A percentile compares a stretch with the other conserved stretches of the same genome.
These are phyloP conservation scores for Diplotaxis tenuifolia DNA, from an alignment of 345 rosid species.

Conservation along the genomic window DNA sequence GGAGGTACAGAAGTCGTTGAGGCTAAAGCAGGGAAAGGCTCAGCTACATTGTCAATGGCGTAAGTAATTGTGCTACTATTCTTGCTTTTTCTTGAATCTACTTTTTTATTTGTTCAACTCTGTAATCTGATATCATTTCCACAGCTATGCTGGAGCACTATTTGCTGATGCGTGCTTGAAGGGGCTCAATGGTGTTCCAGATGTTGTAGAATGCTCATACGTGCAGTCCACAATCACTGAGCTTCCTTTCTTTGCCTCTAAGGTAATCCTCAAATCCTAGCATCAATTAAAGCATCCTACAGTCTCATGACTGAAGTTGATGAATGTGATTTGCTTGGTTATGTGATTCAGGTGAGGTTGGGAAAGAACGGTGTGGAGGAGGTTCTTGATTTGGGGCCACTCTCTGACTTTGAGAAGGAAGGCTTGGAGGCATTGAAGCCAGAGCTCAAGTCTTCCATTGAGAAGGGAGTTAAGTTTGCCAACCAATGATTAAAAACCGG, in stretches of 20 bases:
- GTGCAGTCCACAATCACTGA: slow-evolving; percentile 70
- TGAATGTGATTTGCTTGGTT: slow-evolving; percentile 5
- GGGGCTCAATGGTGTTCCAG: slow-evolving; percentile 81
- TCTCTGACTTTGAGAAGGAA: slow-evolving; percentile 57
- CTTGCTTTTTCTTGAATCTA: not conserved
- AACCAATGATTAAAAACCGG: slow-evolving; percentile 17
- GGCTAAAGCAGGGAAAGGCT: slow-evolving; percentile 93
- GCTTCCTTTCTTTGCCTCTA: slow-evolving; percentile 65
- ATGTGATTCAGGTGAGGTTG: slow-evolving; percentile 53
- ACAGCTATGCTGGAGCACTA: slow-evolving; percentile 80
- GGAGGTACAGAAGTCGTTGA: slow-evolving; percentile 92
- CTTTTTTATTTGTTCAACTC: not conserved
- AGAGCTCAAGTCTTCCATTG: slow-evolving; percentile 47
- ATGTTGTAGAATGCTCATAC: slow-evolving; percentile 70
- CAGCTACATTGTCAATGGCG: slow-evolving; percentile 90
- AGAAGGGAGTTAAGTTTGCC: slow-evolving; percentile 45
- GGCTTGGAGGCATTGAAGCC: slow-evolving; percentile 62
- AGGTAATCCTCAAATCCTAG: not conserved
- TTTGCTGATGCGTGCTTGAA: slow-evolving; percentile 90
- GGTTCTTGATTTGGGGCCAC: slow-evolving; percentile 51
- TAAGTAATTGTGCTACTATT: slow-evolving; percentile 39
- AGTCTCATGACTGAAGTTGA: not conserved
- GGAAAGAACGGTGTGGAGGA: slow-evolving; percentile 69
- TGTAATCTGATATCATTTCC: slow-evolving; percentile 10
- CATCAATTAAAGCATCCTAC: not conserved